Percentiles rank a stretch among this genome's conserved stretches.
phyloP scores from a whole-genome alignment of 192 early-diverging fungal species.

The Backusella luteola region DNA sequence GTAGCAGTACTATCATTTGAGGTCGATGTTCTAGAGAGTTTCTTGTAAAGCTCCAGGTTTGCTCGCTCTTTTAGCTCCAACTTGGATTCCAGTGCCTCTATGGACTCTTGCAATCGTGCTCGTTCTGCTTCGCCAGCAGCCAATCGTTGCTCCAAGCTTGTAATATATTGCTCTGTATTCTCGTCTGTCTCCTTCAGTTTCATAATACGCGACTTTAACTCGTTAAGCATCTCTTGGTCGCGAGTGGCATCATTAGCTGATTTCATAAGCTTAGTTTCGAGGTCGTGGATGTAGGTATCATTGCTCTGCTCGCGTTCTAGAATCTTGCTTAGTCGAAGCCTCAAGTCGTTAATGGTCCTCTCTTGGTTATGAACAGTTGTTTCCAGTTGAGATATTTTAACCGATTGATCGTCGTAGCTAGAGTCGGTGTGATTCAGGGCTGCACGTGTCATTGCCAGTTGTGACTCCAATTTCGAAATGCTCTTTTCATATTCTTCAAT shows the following conservation, averaged over 20 bases:
- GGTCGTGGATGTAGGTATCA: slow-evolving; percentile 47
- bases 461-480: slow-evolving; percentile 58
- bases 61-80: slow-evolving; percentile 10
- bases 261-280: slow-evolving; percentile 34
- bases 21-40: not conserved
- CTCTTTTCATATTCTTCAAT: slow-evolving; percentile 73
- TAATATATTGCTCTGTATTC: slow-evolving; percentile 44
- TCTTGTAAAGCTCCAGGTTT: slow-evolving; percentile 15
- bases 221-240: slow-evolving; percentile 38
- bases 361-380: slow-evolving; percentile 41
- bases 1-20: not conserved
- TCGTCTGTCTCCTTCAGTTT: slow-evolving; percentile 56
- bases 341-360: slow-evolving; percentile 42
- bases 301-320: slow-evolving; percentile 48
- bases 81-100: slow-evolving; percentile 23
- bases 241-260: slow-evolving; percentile 30
- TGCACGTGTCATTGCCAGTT: slow-evolving; percentile 56
- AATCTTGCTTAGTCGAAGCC: slow-evolving; percentile 40
- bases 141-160: slow-evolving; percentile 37
- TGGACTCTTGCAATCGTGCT: not conserved
- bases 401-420: slow-evolving; percentile 57
- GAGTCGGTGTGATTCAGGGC: slow-evolving; percentile 53
- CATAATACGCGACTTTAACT: slow-evolving; percentile 35
- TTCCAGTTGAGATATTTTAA: slow-evolving; percentile 45
- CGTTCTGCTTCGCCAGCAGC: slow-evolving; percentile 25